Evolutionary conservation across 768 basidiomycete species (phyloP), one percentile per base, ranked within the genome.

Genomic region (Tricholoma furcatifolium): DNA sequence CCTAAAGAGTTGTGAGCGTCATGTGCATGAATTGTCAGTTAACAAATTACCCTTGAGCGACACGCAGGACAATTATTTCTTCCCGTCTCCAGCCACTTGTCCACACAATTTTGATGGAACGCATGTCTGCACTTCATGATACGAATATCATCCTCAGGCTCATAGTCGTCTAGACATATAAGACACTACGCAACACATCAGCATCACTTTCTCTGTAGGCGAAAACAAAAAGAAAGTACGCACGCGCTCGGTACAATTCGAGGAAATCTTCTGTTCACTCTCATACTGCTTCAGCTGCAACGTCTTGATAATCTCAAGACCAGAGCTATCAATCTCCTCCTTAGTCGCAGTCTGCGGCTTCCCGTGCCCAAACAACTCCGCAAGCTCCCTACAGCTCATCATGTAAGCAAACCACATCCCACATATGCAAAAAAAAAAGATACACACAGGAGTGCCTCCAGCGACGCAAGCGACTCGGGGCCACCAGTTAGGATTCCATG

Each of bases 41-140:
- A 32, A 43, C 14, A 63, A 58, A 79, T 34, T 47, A 87, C 88
- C 75, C 80, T 86, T 31, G 84, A 78, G 45, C 94, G 85, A 71
- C 94, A 97, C 6, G 91, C 91, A 31, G 94, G 94, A 67, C 94
- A 97, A 53, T 91, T 92, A 62, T 97, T 97, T 51, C 85, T 78
- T 3, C 93, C 93, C 5, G 80, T 83, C 65, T 85, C 80, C 31
- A 96, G 74, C 92, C 94, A 96, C 54, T 78, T 84, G 64, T 97
- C 94, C 6, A 97, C 91, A 60, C 94, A 97, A 18, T 67, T 71
- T 62, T 84, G 84, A 64, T 98, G 94, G 78, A 94, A 98, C n/a
- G 82, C 85, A 70, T 98, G 94, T 57, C 82, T 80, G 69, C 95
- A 97, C 5, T 71, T 71, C 73, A 98, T 78, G 31, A 97, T 70